Base-by-base conservation (phyloP, 345 rosid species). In the Sapria himalayana region DNA sequence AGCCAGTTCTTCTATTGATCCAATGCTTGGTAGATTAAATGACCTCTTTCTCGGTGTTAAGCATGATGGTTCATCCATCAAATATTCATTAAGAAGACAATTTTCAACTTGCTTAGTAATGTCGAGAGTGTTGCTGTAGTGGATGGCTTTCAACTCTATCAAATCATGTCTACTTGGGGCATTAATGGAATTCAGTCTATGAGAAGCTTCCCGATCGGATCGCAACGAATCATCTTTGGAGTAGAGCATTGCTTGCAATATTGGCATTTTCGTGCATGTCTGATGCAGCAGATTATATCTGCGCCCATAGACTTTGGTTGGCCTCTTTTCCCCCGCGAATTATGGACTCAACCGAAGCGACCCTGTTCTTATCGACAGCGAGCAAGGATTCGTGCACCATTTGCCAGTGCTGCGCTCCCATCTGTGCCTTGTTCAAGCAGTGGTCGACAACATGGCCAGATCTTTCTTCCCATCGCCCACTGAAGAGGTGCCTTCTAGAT, bases 31-130 rank as follows among this genome's bases (percentile, higher is more conserved):
- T 46, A 84, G 70, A 46, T 73, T 71, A 32, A 80, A 69, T 21
- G 61, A 46, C 62, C 99, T 77, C 69, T 71, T 80, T 49, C 69
- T 73, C 0, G 89, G 99, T 4, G 85, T 84, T 12, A 95, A 84
- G 69, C 95, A 84, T 15, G 99, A 72, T 11, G 93, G 85, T 42
- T 80, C 77, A 46, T 91, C 95, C 50, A 84, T 77, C 60, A 41
- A 61, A 37, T 91, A 91, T 66, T 91, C 92, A 27, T 73, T 63
- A 45, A 69, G 73, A 29, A 91, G 95, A 55, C 92, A 91, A 65
- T 77, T 91, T 40, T 92, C 99, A 5, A 89, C 76, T 45, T 77
- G 52, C 13, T 73, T 85, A 24, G 89, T 77, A 46, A 91, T 84
- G 54, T 80, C 93, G 46, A 64, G 64, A 32, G 71, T 80, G 61